Base-by-base conservation (phyloP, 176 grass and related monocot species). In the Chrysopogon serrulatus region DNA sequence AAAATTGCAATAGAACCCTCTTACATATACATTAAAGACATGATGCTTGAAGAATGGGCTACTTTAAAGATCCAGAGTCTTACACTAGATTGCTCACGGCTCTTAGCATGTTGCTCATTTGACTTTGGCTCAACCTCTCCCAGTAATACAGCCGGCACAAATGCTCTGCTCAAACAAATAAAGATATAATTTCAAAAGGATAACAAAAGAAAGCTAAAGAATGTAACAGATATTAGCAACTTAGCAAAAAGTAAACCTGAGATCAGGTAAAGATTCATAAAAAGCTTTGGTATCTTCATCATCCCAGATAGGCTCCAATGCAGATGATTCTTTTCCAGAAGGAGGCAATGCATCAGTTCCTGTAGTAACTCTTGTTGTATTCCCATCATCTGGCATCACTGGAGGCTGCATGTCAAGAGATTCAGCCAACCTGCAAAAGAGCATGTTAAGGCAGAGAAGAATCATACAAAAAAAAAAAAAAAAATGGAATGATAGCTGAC, bases 271-370 rank as follows among this genome's bases (percentile, higher is more conserved):
- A 45, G 91, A 96, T 85, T 99, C 97, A 71, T 99, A 99, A 81
- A 99, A 99, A 37, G 97, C 75, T 68, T 87, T 96, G n/a, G 97
- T 99, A 84, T 99, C 97, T 43, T 99, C 97, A 73, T 99, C 93
- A 73, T 99, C 97, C 97, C 97, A 99, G 81, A 99, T 87, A 83
- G 97, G 93, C 86, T 99, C 97, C 80, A 92, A 65, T 39, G 79
- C 65, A 73, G 97, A 85, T 77, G 86, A 71, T 59, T 99, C 96
- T 89, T 99, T 99, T 42, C 78, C 90, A 62, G 74, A 65, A 86
- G 89, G 79, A 9, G 93, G 87, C 23, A 86, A 77, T 26, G 73
- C 85, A 64, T 99, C 93, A 62, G 53, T 82, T 89, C 91, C 90
- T 47, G 91, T 99, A 69, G 85, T 96, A 83, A 99, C 91, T 75